A percentile compares a stretch with the other conserved stretches of the same genome.
Evolutionary conservation across 192 early-diverging fungal genomes (phyloP).

Genomic region (Coemansia sp.): DNA sequence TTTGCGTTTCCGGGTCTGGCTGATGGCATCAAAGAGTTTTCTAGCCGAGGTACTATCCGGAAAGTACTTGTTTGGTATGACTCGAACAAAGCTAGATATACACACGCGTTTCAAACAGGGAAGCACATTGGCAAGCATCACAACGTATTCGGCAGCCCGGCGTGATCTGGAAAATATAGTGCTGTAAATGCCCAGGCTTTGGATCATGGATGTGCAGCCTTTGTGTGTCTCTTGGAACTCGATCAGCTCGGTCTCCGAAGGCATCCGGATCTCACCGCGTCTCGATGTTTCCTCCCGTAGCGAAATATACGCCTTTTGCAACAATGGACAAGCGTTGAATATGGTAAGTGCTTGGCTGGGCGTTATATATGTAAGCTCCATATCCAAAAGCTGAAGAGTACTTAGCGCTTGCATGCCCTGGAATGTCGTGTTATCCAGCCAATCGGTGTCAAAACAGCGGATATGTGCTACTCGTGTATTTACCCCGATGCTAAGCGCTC

Average conservation of each 20-base stretch:
- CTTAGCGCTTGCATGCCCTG: background rate
- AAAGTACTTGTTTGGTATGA: background rate
- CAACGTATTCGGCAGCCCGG: conserved; percentile 1
- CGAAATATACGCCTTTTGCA: conserved; percentile 9
- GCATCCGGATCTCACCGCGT: background rate
- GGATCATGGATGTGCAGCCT: background rate
- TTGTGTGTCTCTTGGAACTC: conserved; percentile 2
- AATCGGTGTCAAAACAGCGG: background rate
- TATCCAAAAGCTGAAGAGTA: background rate
- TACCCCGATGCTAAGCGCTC: background rate
- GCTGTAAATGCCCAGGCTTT: background rate
- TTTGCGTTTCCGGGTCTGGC: background rate
- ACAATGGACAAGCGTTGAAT: background rate
- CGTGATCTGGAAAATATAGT: conserved; percentile 3
- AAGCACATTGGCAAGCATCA: background rate
- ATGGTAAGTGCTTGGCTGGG: background rate
- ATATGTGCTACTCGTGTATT: background rate
- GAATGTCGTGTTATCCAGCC: background rate
- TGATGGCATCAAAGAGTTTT: conserved; percentile 1
- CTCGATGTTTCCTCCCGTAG: background rate
- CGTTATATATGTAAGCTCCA: conserved; percentile 4
- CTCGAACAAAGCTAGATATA: background rate
- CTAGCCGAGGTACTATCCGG: background rate
- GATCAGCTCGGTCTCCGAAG: background rate
- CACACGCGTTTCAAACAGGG: conserved; percentile 5